phyloP scores from a whole-genome alignment of 805 yeast species.

The Myxozyma mucilagina region DNA sequence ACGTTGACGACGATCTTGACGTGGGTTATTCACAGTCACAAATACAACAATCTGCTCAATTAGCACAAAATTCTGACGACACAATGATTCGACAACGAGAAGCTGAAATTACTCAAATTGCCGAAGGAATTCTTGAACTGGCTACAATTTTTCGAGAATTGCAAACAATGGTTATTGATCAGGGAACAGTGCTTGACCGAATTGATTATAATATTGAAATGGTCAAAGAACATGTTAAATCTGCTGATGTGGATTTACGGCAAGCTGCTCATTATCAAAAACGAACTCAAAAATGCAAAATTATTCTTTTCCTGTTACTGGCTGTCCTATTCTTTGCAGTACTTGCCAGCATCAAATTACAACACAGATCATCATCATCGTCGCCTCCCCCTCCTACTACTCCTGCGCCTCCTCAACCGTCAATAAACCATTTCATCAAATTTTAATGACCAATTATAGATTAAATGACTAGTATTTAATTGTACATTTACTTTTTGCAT shows the following conservation, averaged over 20 bases:
- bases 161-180: constrained; percentile 89
- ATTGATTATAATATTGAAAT: constrained; percentile 88
- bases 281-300: constrained; percentile 85
- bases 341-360: constrained; percentile 59
- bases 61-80: constrained; percentile 40
- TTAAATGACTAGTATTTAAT: neutral
- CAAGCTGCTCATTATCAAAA: constrained; percentile 78
- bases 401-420: neutral
- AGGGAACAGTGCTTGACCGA: constrained; percentile 89
- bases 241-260: constrained; percentile 72
- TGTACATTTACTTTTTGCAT: neutral
- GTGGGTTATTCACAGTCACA: constrained; percentile 35
- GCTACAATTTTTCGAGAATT: constrained; percentile 90
- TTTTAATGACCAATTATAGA: neutral
- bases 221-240: constrained; percentile 72
- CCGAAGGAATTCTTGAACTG: constrained; percentile 91
- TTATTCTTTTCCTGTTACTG: constrained; percentile 71
- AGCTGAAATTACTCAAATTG: constrained; percentile 83
- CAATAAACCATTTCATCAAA: neutral
- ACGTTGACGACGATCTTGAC: constrained; percentile 32
- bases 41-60: constrained; percentile 35
- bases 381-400: neutral
- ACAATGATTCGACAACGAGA: constrained; percentile 69
- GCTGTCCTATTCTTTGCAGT: constrained; percentile 71
- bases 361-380: constrained; percentile 10